Percentiles rank a stretch among this genome's conserved stretches.
These are phyloP conservation scores for Cutaneotrichosporon daszewskae DNA, from an alignment of 1,284 basidiomycete species.

Conservation along the genomic window DNA sequence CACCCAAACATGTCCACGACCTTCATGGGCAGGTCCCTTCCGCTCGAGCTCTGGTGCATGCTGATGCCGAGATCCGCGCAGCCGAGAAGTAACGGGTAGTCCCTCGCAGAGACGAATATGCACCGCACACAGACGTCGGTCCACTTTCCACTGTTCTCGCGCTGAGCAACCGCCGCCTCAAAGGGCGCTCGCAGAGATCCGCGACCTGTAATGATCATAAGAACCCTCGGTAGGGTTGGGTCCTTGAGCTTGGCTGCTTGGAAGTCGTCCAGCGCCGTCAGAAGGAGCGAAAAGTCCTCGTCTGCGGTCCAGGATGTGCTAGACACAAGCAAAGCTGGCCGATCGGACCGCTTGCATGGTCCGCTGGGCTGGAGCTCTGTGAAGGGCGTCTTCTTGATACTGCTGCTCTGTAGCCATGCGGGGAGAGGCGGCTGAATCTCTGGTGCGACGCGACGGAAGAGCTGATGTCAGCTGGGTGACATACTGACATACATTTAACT, in stretches of 20 bases:
- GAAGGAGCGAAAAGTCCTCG: slow-evolving; percentile 84
- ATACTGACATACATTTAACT: slow-evolving; percentile 53
- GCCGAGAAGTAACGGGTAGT: slow-evolving; percentile 80
- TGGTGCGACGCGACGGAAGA: slow-evolving; percentile 55
- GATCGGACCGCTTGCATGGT: slow-evolving; percentile 55
- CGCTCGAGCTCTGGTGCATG: slow-evolving; percentile 84
- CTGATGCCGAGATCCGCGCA: slow-evolving; percentile 88
- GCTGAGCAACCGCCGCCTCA: slow-evolving; percentile 58
- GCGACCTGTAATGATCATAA: slow-evolving; percentile 87
- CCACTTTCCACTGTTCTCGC: slow-evolving; percentile 62
- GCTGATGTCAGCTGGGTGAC: slow-evolving; percentile 40
- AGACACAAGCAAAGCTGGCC: slow-evolving; percentile 81
- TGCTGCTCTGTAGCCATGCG: slow-evolving; percentile 38
- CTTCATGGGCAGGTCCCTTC: slow-evolving; percentile 96
- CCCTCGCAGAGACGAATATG: slow-evolving; percentile 77
- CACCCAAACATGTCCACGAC: slow-evolving; percentile 99
- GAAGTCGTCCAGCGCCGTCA: slow-evolving; percentile 64
- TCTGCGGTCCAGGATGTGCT: slow-evolving; percentile 98
- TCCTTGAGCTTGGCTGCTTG: slow-evolving; percentile 18
- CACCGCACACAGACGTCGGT: slow-evolving; percentile 74
- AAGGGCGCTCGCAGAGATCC: slow-evolving; percentile 72
- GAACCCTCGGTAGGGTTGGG: slow-evolving; percentile 60
- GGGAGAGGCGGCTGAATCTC: slow-evolving; percentile 29
- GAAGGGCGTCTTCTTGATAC: slow-evolving; percentile 26
- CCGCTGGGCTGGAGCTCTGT: slow-evolving; percentile 21